Percentiles rank a stretch among this genome's conserved stretches.
These are phyloP conservation scores for Phaeosphaeria sp. DNA, from an alignment of 2,329 filamentous ascomycete species.

Conservation along the genomic window DNA sequence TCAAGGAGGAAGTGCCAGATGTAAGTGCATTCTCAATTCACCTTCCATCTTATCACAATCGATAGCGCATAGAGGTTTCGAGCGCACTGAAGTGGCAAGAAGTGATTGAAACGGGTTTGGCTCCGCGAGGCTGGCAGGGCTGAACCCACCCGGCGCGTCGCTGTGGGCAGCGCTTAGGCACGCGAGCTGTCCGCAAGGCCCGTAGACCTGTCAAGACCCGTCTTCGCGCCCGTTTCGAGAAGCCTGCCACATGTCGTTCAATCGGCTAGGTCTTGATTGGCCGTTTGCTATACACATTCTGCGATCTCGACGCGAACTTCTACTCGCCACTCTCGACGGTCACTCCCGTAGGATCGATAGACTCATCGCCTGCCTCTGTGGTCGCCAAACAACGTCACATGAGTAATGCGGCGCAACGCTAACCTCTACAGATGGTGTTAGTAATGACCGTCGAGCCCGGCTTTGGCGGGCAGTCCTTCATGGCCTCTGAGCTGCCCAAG, in stretches of 20 bases:
- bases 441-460: constrained; percentile 98
- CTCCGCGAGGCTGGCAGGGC: constrained; percentile 25
- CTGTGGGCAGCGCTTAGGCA: constrained; percentile 44
- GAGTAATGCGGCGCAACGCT: constrained; percentile 6
- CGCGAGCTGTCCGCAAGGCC: constrained; percentile 16
- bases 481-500: constrained; percentile 94
- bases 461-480: constrained; percentile 98
- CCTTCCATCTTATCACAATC: constrained; percentile 12
- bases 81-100: constrained; percentile 21
- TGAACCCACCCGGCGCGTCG: constrained; percentile 33
- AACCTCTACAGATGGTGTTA: constrained; percentile 80
- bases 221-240: constrained; percentile 23
- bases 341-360: constrained; percentile 18
- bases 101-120: constrained; percentile 16
- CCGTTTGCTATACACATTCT: constrained; percentile 3
- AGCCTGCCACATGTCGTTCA: constrained; percentile 16
- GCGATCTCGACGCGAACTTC: constrained; percentile 8
- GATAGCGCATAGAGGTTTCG: constrained; percentile 20
- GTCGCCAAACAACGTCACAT: constrained; percentile 3
- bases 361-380: neutral
- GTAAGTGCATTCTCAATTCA: constrained; percentile 62
- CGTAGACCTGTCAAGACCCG: constrained; percentile 21
- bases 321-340: constrained; percentile 19
- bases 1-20: constrained; percentile 82
- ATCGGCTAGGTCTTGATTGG: constrained; percentile 15